phyloP scores from a whole-genome alignment of 306 rosid genomes.

The Cucurbita argyrosperma region DNA sequence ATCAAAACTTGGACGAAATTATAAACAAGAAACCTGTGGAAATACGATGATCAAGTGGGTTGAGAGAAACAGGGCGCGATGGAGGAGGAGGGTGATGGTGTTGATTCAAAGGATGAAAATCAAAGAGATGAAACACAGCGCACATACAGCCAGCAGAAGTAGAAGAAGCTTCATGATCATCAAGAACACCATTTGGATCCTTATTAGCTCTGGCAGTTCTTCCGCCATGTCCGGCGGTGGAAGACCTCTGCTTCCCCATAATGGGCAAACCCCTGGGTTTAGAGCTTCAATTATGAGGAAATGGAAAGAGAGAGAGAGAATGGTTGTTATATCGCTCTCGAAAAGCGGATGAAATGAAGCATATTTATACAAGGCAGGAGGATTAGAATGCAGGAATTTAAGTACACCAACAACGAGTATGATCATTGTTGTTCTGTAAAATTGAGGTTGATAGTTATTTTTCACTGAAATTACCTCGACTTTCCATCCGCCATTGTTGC shows the following conservation, averaged over 20 bases:
- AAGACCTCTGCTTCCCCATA: slow-evolving; percentile 58
- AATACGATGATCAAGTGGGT: not conserved
- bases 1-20: not conserved
- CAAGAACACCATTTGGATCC: not conserved
- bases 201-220: slow-evolving; percentile 25
- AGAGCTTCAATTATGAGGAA: not conserved
- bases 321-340: not conserved
- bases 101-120: slow-evolving; percentile 52
- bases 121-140: slow-evolving; percentile 68
- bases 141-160: slow-evolving; percentile 67
- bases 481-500: too few species aligned
- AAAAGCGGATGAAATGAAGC: slow-evolving; percentile 64
- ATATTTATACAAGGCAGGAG: slow-evolving; percentile 19
- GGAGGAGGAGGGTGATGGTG: slow-evolving; percentile 12
- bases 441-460: too few species aligned
- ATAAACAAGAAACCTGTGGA: not conserved
- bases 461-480: too few species aligned
- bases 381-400: slow-evolving; percentile 33
- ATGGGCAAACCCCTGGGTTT: not conserved
- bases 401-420: slow-evolving; percentile 17
- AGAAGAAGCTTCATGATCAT: slow-evolving; percentile 8
- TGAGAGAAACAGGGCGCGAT: slow-evolving; percentile 7
- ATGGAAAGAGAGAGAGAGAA: not conserved
- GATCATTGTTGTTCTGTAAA: not conserved
- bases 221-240: slow-evolving; percentile 25